Base-by-base conservation (phyloP, 2,329 filamentous ascomycete species). In the Diaporthe sp. region DNA sequence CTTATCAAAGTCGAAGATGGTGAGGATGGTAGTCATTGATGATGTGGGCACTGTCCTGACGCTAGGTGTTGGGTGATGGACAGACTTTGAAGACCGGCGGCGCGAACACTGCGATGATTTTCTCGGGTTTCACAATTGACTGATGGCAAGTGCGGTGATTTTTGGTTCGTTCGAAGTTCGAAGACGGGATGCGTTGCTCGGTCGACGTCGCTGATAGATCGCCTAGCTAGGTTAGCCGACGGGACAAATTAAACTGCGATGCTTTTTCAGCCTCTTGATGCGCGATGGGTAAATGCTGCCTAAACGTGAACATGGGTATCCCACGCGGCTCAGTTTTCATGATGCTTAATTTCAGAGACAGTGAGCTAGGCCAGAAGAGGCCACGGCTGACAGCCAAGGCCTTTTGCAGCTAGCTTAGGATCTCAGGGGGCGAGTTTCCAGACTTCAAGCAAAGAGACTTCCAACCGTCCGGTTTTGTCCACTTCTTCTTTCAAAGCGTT, bases 311-410 rank as follows among this genome's bases (percentile, higher is more conserved):
- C 57, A 60, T 37, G 34, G 34, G 12, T 58, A 13, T 34, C n/a
- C 31, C 55, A 58, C 22, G 55, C 28, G 28, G 55, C 55, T 58
- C 28, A 9, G 1, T 12, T 22, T 34, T 37, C 28, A 58, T 58
- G 28, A 60, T 37, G 31, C 31, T 37, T 60, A 60, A 60, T 37
- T 60, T 60, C 55, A 39, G 28, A 63, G 60, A 28, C 37, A 5
- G 25, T 31, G 28, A 25, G 63, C 63, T 68, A 68, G 31, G 44
- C 44, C 31, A 25, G 44, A 68, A 68, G 12, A n/a, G n/a, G 63
- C 47, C 20, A 28, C 22, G 25, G 63, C 63, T 68, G 31, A 68
- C 47, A 28, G 44, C 44, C 28, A 22, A 15, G 10, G 34, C 63
- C 39, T 6, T 12, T 17, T 17, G 13, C 47, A 47, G 44, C 31